Evolutionary conservation across 2,329 filamentous ascomycete genomes (phyloP).

Genomic region (Penicillium sumatraense): DNA sequence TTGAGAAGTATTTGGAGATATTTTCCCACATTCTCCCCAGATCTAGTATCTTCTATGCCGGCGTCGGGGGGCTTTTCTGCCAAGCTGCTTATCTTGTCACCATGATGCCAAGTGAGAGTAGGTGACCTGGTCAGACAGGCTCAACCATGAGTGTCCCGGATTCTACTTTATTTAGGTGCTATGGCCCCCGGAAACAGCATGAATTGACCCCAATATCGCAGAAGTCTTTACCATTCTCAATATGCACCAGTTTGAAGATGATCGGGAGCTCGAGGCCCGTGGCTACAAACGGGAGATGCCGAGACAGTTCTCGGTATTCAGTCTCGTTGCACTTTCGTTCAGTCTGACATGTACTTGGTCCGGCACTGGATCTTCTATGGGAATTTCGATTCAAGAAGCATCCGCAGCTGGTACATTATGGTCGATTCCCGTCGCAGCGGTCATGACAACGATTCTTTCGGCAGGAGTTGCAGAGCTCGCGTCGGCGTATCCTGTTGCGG

Average conservation of each 20-base stretch:
- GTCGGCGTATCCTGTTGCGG: constrained; percentile 10
- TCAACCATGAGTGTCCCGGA: background rate
- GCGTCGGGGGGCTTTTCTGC: background rate
- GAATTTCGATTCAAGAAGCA: constrained; percentile 6
- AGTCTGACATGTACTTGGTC: constrained; percentile 14
- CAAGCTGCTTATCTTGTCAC: background rate
- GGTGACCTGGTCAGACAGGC: background rate
- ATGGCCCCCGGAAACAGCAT: background rate
- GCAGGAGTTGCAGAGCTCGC: constrained; percentile 8
- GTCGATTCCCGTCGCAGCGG: constrained; percentile 3
- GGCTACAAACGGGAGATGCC: constrained; percentile 8
- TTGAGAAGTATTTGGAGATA: background rate
- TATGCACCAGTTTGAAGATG: constrained; percentile 6
- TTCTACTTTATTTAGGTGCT: background rate
- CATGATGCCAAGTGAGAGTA: background rate
- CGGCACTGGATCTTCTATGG: constrained; percentile 10
- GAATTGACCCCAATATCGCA: background rate
- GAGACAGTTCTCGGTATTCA: constrained; percentile 10
- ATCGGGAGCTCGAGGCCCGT: constrained; percentile 4
- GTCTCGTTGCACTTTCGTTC: constrained; percentile 6
- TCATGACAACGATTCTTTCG: constrained; percentile 8
- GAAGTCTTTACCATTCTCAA: background rate
- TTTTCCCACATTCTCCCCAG: background rate
- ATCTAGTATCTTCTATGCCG: background rate
- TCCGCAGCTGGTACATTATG: constrained; percentile 9